phyloP scores from a whole-genome alignment of 805 yeast genomes.

The Pichia exigua region DNA sequence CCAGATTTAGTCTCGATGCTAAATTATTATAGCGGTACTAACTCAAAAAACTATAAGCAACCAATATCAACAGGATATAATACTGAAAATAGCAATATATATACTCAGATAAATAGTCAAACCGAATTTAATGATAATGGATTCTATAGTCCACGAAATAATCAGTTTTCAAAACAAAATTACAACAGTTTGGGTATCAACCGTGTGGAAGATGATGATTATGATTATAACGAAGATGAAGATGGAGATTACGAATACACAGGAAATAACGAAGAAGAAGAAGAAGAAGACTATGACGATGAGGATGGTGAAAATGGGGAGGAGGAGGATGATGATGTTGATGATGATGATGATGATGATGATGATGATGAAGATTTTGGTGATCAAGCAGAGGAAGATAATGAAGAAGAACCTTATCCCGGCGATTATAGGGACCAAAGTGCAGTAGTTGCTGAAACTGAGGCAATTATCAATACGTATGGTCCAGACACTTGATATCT shows the following conservation, averaged over 20 bases:
- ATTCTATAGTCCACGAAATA: background rate
- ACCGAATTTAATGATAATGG: background rate
- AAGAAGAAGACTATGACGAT: background rate
- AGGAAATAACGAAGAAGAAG: background rate
- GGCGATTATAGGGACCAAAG: background rate
- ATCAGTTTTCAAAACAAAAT: background rate
- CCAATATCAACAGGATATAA: background rate
- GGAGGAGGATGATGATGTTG: constrained; percentile 3
- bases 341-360: constrained; percentile 2
- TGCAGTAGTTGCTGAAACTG: background rate
- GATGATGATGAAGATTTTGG: background rate
- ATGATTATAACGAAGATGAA: constrained; percentile 4
- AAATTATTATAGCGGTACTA: constrained; percentile 4
- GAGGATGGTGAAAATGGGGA: background rate
- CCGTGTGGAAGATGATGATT: background rate
- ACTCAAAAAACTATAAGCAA: background rate
- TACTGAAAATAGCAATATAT: background rate
- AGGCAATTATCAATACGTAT: background rate
- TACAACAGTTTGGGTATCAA: background rate
- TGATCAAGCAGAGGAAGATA: background rate
- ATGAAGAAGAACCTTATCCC: background rate
- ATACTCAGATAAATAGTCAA: background rate
- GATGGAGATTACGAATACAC: background rate
- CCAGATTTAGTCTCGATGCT: constrained; percentile 6
- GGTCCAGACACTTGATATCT: background rate